Evolutionary conservation across 108 stramenopile species (phyloP).

Genomic region (Cyclotella sp.): DNA sequence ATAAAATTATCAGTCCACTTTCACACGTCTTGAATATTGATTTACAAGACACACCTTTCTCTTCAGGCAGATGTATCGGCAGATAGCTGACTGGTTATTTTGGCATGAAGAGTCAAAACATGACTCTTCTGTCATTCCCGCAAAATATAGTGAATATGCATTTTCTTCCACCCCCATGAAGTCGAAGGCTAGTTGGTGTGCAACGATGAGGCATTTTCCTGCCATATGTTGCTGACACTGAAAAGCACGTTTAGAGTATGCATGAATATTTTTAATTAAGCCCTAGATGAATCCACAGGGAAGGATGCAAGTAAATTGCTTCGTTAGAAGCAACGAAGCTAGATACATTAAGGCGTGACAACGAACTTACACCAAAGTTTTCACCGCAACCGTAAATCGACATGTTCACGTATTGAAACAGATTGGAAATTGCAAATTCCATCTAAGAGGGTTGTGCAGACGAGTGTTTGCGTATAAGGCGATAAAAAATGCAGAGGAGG

Average conservation of each 20-base stretch:
- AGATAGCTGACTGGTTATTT: constrained; percentile 12
- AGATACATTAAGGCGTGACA: background rate
- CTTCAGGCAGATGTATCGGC: constrained; percentile 18
- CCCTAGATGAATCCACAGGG: background rate
- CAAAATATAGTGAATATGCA: constrained; percentile 12
- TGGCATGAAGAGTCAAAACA: constrained; percentile 10
- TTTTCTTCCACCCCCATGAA: constrained; percentile 29
- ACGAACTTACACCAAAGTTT: constrained; percentile 8
- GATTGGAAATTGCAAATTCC: constrained; percentile 32
- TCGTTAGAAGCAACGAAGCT: background rate
- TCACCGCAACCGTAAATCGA: constrained; percentile 27
- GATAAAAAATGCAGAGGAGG: background rate
- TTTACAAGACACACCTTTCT: constrained; percentile 12
- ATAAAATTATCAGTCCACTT: background rate
- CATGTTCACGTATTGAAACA: constrained; percentile 14
- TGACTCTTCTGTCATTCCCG: constrained; percentile 21
- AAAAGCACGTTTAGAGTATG: constrained; percentile 22
- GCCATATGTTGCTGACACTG: constrained; percentile 15
- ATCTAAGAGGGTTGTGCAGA: constrained; percentile 14
- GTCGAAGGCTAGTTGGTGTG: constrained; percentile 20
- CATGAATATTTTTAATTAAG: constrained; percentile 8
- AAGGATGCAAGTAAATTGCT: background rate
- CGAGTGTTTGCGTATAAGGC: background rate
- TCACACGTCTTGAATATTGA: no score
- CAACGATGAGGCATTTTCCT: constrained; percentile 2